A percentile compares a stretch with the other conserved stretches of the same genome.
Conservation (phyloP, 805 yeast genomes). For the Wickerhamiella siamensis region DNA sequence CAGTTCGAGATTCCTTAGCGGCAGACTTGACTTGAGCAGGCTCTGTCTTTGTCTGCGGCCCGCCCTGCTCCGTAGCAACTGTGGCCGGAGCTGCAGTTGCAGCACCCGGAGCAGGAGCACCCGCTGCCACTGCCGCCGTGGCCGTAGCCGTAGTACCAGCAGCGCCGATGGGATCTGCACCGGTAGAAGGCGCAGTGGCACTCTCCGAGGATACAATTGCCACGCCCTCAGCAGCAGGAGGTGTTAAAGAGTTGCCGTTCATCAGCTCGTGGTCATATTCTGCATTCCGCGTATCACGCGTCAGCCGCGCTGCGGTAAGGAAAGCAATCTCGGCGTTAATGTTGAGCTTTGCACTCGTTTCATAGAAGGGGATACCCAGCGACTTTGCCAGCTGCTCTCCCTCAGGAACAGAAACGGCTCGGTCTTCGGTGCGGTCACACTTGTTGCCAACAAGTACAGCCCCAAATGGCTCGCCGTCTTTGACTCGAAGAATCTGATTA, state of each 20-base stretch:
- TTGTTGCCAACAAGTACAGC: slow-evolving; percentile 89
- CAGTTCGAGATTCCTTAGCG: too few relatives aligned
- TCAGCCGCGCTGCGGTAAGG: slow-evolving; percentile 46
- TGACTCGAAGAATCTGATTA: slow-evolving; percentile 66
- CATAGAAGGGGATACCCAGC: slow-evolving; percentile 57
- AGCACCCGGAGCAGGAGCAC: neutral
- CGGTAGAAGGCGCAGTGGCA: neutral
- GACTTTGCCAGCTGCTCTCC: slow-evolving; percentile 64
- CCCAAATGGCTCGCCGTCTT: slow-evolving; percentile 40
- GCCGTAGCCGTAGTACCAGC: neutral
- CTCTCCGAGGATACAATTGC: neutral
- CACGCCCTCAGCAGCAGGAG: slow-evolving; percentile 25
- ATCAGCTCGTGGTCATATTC: slow-evolving; percentile 45
- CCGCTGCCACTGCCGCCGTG: neutral
- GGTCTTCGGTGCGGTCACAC: slow-evolving; percentile 58
- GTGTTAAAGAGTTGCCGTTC: slow-evolving; percentile 35
- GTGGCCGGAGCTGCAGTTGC: slow-evolving; percentile 1
- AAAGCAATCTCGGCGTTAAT: slow-evolving; percentile 79
- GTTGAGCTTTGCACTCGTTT: slow-evolving; percentile 87
- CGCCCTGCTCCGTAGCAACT: neutral
- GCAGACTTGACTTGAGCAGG: too few relatives aligned
- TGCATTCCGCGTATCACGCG: slow-evolving; percentile 68
- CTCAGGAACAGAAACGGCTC: slow-evolving; percentile 70
- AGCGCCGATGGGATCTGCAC: neutral
- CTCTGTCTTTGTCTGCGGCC: neutral